Evolutionary conservation across 2,329 filamentous ascomycete genomes (phyloP).

Genomic region (Calonectria pseudoreteaudii): DNA sequence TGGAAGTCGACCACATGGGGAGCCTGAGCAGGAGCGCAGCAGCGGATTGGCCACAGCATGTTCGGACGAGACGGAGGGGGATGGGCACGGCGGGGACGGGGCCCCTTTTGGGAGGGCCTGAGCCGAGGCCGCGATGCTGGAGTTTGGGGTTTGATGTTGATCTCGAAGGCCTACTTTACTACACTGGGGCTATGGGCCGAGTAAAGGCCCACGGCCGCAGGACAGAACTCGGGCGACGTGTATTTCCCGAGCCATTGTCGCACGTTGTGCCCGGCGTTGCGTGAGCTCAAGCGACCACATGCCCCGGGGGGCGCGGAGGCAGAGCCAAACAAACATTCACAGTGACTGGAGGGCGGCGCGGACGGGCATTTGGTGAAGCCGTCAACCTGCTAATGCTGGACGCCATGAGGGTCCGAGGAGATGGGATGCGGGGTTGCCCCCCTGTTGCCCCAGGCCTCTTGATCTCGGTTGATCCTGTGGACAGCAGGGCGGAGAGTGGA

Average conservation of each 20-base stretch:
- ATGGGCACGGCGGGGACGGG: conserved; percentile 20
- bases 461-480: conserved; percentile 19
- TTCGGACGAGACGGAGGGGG: conserved; percentile 12
- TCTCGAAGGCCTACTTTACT: conserved; percentile 14
- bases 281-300: background rate
- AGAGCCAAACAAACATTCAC: background rate
- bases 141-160: conserved; percentile 9
- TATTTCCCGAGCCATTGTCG: background rate
- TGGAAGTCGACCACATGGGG: conserved; percentile 17
- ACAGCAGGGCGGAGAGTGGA: background rate
- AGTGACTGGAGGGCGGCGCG: background rate
- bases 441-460: conserved; percentile 10
- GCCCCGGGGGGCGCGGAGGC: background rate
- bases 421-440: conserved; percentile 23
- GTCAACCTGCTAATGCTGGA: background rate
- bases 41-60: conserved; percentile 7
- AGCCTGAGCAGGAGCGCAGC: background rate
- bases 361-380: background rate
- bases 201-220: conserved; percentile 1
- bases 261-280: background rate
- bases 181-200: conserved; percentile 9
- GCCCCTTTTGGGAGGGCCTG: conserved; percentile 31
- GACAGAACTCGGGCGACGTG: background rate
- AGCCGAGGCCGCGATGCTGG: conserved; percentile 37
- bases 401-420: conserved; percentile 6